Conservation (phyloP, 1,139 yeast species). For the Sporopachydermia cereana region DNA sequence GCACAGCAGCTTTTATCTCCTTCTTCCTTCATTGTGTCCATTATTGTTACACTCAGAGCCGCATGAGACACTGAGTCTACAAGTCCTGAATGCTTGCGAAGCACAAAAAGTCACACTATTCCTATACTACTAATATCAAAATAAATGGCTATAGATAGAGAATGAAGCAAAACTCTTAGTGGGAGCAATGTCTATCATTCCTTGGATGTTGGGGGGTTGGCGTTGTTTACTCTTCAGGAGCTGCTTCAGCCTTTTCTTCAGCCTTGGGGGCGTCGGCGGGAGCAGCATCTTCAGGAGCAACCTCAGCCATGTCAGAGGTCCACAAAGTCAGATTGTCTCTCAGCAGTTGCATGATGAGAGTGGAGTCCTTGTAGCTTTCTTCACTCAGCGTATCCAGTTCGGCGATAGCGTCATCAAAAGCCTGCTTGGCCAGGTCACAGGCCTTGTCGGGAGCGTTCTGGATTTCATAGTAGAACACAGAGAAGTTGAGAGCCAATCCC, state of each 20-base stretch:
- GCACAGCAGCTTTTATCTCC: constrained; percentile 20
- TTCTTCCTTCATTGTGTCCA: constrained; percentile 11
- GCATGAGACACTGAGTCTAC: too few species aligned
- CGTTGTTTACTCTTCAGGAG: constrained; percentile 15
- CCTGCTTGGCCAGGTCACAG: constrained; percentile 96
- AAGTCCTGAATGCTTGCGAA: too few species aligned
- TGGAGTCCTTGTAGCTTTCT: constrained; percentile 96
- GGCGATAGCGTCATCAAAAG: constrained; percentile 97
- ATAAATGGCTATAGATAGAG: constrained; percentile 2
- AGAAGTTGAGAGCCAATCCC: constrained; percentile 95
- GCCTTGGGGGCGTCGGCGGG: constrained; percentile 41
- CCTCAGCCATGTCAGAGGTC: constrained; percentile 93
- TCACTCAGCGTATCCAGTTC: constrained; percentile 95
- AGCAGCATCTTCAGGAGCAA: constrained; percentile 43
- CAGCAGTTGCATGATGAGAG: constrained; percentile 95
- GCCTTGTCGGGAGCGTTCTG: constrained; percentile 98
- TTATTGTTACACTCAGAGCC: neutral
- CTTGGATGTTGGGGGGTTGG: too few species aligned
- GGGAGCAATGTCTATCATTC: too few species aligned
- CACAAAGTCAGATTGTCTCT: constrained; percentile 97
- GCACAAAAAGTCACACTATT: neutral
- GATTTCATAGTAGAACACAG: constrained; percentile 96
- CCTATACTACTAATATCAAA: constrained; percentile 6
- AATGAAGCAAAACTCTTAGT: constrained; percentile 6
- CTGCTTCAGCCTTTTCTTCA: constrained; percentile 24